phyloP scores from a whole-genome alignment of 1,284 basidiomycete genomes.

The Cutaneotrichosporon dermatis region DNA sequence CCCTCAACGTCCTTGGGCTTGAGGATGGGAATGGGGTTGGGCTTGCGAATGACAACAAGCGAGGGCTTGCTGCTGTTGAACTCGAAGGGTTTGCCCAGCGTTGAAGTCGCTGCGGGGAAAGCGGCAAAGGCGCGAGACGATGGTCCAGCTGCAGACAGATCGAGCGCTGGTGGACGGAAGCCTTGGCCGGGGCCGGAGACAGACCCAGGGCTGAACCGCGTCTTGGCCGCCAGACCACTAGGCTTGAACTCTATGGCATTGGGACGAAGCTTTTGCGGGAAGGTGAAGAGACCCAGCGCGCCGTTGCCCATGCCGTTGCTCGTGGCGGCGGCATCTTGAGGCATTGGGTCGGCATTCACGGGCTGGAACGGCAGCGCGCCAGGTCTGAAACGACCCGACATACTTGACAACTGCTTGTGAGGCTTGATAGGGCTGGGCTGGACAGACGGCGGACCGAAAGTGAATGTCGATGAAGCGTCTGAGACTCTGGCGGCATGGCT shows the following conservation, averaged over 20 bases:
- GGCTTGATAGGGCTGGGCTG: background rate
- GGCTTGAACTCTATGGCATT: constrained; percentile 8
- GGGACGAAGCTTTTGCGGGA: constrained; percentile 13
- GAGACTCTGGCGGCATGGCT: background rate
- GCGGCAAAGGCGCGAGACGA: constrained; percentile 2
- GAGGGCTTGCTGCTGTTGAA: background rate
- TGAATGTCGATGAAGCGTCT: background rate
- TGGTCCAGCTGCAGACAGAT: background rate
- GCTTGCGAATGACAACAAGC: background rate
- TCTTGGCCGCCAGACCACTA: background rate
- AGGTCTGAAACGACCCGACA: too few species aligned
- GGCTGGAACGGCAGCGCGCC: background rate
- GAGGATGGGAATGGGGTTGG: background rate
- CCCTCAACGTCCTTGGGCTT: background rate
- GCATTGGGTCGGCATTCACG: background rate
- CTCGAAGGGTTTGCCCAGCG: constrained; percentile 1
- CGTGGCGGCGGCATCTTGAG: background rate
- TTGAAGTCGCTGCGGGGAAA: background rate
- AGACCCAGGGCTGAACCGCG: background rate
- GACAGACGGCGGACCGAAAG: background rate
- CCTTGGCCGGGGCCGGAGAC: background rate
- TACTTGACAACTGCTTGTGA: background rate
- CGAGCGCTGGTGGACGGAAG: constrained; percentile 1
- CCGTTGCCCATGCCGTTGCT: background rate
- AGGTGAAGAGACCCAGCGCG: constrained; percentile 18